Base-by-base conservation (phyloP, 139 green algal species). In the Chlorella sp. region DNA sequence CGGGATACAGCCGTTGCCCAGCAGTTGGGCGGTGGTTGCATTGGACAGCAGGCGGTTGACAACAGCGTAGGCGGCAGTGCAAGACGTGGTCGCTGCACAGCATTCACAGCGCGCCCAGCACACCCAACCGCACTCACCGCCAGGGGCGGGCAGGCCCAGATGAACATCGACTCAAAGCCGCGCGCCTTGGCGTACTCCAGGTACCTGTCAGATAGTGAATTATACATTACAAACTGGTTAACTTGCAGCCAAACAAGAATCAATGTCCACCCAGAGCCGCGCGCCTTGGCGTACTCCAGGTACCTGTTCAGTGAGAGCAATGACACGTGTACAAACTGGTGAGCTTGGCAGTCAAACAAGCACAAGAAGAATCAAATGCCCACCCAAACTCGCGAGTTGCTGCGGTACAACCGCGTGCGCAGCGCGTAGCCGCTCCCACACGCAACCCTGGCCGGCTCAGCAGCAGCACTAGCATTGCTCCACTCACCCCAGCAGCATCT, bases 61-160 rank as follows among this genome's bases (percentile, higher is more conserved):
- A n/a, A n/a, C n/a, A n/a, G n/a, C n/a, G n/a, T n/a, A n/a, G n/a
- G n/a, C n/a, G n/a, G n/a, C n/a, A n/a, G n/a, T n/a, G n/a, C n/a
- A n/a, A n/a, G n/a, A n/a, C n/a, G n/a, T n/a, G n/a, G n/a, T n/a
- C n/a, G n/a, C n/a, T n/a, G n/a, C 9, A 11, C 32, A 65, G 56
- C 56, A 65, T 24, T 20, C 32, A 40, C n/a, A 73, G 56, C 56
- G 30, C 30, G 56, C 56, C 56, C 56, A 65, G 56, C 56, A 16
- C 9, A 24, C 56, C 16, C 19, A 22, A 17, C n/a, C n/a, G n/a
- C n/a, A n/a, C 92, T 72, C 54, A 95, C 94, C 89, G 95, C 90
- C 76, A 98, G 90, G 24, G 97, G 97, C 32, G 97, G 97, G 92
- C 97, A 99, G 1, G 96, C 96, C 97, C 97, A 99, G 91, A 99